A percentile compares a stretch with the other conserved stretches of the same genome.
Conservation (phyloP, 768 basidiomycete genomes). For the Serendipita sp. region DNA sequence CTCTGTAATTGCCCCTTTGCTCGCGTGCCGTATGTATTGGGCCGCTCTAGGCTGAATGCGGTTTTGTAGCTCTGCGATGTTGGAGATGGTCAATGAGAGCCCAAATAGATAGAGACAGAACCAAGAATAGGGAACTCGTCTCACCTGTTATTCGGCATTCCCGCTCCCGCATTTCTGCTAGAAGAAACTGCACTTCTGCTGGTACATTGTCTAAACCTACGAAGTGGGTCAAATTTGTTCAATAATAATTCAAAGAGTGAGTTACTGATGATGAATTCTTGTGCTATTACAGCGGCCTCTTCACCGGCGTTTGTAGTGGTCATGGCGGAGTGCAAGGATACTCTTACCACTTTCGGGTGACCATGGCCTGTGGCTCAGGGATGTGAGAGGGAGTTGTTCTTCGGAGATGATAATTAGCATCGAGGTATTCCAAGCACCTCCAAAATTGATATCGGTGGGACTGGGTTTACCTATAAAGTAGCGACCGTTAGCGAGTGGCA, state of each 20-base stretch:
- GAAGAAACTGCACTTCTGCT: neutral
- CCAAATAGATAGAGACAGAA: no score
- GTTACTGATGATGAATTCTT: constrained; percentile 1
- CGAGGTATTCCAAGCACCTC: no score
- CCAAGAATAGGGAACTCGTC: no score
- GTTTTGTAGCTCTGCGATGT: neutral
- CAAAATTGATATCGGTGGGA: no score
- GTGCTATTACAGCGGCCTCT: constrained; percentile 3
- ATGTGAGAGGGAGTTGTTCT: no score
- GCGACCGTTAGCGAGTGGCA: no score
- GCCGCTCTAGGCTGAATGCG: neutral
- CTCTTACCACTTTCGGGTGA: no score
- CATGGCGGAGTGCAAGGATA: neutral
- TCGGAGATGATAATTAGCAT: no score
- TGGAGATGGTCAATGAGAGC: neutral
- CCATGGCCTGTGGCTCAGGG: no score
- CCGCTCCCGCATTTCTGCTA: constrained; percentile 3
- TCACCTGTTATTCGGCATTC: neutral
- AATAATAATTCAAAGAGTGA: neutral
- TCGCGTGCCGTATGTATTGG: constrained; percentile 2
- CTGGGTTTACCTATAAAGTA: no score
- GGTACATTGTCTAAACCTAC: constrained; percentile 4
- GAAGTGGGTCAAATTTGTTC: neutral
- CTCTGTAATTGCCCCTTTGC: neutral
- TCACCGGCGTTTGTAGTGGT: neutral